phyloP scores from a whole-genome alignment of 352 stramenopile genomes.

The Globisporangium mamillatum region DNA sequence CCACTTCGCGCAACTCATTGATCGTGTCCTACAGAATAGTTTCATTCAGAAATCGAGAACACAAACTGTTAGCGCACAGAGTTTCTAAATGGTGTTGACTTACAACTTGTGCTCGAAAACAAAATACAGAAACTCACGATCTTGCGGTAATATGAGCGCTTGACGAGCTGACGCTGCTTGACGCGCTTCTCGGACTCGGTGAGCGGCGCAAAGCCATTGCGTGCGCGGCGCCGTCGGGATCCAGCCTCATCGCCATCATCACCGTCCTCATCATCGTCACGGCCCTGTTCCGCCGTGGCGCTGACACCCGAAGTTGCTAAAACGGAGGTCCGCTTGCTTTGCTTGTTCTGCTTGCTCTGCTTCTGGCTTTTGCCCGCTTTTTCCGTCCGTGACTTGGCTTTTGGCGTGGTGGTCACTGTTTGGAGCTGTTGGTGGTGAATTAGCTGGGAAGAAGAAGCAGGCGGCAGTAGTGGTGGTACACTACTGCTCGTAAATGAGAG shows the following conservation, averaged over 20 bases:
- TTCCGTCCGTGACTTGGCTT: not conserved
- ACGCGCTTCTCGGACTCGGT: slow-evolving; percentile 59
- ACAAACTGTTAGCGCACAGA: not conserved
- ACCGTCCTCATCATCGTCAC: not conserved
- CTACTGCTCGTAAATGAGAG: not conserved
- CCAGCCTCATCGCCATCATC: not conserved
- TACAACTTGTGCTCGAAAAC: not conserved
- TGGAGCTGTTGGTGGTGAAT: not conserved
- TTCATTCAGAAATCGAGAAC: not conserved
- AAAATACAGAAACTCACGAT: slow-evolving; percentile 36
- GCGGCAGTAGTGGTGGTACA: no score
- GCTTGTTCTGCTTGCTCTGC: not conserved
- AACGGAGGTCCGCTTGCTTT: not conserved
- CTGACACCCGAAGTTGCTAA: not conserved
- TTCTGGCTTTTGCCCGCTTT: not conserved
- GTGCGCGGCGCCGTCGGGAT: slow-evolving; percentile 18
- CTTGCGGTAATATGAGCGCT: slow-evolving; percentile 74
- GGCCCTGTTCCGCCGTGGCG: not conserved
- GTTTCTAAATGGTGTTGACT: not conserved
- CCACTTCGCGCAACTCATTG: slow-evolving; percentile 45
- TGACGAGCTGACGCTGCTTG: slow-evolving; percentile 69
- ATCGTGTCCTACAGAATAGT: slow-evolving; percentile 42
- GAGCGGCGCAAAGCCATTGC: slow-evolving; percentile 33
- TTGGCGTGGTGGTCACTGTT: not conserved
- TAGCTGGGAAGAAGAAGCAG: not conserved